Base-by-base conservation (phyloP, 2,329 filamentous ascomycete species). In the Aspergillus clavatus region DNA sequence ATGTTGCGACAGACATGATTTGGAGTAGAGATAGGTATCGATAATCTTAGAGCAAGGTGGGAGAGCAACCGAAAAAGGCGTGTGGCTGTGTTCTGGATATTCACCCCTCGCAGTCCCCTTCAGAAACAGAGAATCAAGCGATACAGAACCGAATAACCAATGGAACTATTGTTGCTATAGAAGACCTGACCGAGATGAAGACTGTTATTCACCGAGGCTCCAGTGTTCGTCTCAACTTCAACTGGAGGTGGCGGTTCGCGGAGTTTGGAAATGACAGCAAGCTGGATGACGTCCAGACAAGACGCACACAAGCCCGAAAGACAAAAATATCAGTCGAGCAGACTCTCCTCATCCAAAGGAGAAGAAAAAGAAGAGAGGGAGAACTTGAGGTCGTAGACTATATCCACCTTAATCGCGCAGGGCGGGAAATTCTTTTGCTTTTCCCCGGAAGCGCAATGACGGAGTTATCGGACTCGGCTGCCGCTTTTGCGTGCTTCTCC, bases 1-100 rank as follows among this genome's bases (percentile, higher is more conserved):
- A 41, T 29, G 62, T 57, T 18, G 68, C 54, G 39, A 73, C 70
- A 53, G 72, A 73, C 71, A 74, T 74, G 49, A 47, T 36, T 21
- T 12, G 18, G 43, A 45, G 50, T 36, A 40, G 43, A 48, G 46
- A 47, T 38, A 28, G 21, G 14, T 33, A 18, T 33, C 29, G n/a
- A 10, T n/a, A n/a, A n/a, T n/a, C n/a, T n/a, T n/a, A n/a, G n/a
- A n/a, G n/a, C n/a, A n/a, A n/a, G n/a, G n/a, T n/a, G n/a, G n/a
- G n/a, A n/a, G n/a, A n/a, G n/a, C n/a, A n/a, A n/a, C n/a, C n/a
- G n/a, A n/a, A n/a, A n/a, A n/a, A n/a, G 23, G 23, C 23, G 23
- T 24, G 4, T 24, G 23, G 14, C 19, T 19, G 23, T 28, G 26
- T 10, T 14, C 24, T 28, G 16, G 10, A n/a, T 31, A 6, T 31